A percentile compares a stretch with the other conserved stretches of the same genome.
Evolutionary conservation across 176 grass and related monocot species (phyloP).

Genomic region (Phoenix roebelenii): DNA sequence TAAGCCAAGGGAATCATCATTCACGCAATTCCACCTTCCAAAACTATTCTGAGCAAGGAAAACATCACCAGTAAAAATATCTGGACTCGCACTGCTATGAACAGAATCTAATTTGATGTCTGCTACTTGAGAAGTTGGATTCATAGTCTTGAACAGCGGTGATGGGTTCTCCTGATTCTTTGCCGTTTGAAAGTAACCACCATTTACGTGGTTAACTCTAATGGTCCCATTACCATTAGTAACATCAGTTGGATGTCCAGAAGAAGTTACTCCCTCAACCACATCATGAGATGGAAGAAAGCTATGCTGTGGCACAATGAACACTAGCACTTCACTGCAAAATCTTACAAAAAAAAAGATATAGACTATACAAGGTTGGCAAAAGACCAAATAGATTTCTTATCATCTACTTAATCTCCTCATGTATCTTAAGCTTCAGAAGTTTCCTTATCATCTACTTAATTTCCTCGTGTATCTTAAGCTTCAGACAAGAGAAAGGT

Average conservation of each 20-base stretch:
- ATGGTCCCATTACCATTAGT: constrained; percentile 22
- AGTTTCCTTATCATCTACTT: too few species aligned
- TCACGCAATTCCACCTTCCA: constrained; percentile 46
- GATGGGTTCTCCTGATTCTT: constrained; percentile 30
- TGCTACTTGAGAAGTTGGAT: constrained; percentile 33
- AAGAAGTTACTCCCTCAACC: constrained; percentile 6
- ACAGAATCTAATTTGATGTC: constrained; percentile 18
- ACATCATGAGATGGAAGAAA: constrained; percentile 22
- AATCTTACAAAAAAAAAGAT: too few species aligned
- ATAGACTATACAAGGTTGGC: too few species aligned
- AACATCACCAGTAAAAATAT: constrained; percentile 23
- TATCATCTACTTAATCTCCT: too few species aligned
- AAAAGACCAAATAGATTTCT: too few species aligned
- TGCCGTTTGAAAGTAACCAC: constrained; percentile 18
- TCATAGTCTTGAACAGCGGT: constrained; percentile 13
- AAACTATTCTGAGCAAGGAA: constrained; percentile 47
- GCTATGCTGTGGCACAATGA: constrained; percentile 16
- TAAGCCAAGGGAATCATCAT: constrained; percentile 33
- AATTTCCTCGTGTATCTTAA: too few species aligned
- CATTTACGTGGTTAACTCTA: constrained; percentile 22
- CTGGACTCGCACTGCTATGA: constrained; percentile 12
- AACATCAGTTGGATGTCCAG: neutral
- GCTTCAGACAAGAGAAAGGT: too few species aligned
- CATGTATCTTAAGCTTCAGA: too few species aligned
- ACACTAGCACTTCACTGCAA: too few species aligned